Base-by-base conservation (phyloP, 805 yeast species). In the Ogataea glucozyma region DNA sequence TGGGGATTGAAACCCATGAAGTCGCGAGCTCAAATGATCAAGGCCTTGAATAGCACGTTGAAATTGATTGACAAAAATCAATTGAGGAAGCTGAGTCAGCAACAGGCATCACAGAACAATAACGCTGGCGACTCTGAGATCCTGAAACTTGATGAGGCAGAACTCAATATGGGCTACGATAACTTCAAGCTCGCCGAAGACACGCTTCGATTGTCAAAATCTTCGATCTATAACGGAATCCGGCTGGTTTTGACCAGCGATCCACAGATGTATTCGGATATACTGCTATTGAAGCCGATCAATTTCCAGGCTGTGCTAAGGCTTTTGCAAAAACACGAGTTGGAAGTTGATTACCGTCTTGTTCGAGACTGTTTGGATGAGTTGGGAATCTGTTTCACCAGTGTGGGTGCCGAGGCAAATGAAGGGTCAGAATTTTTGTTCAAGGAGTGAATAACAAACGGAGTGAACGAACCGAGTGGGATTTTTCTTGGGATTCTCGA, bases 1-100 rank as follows among this genome's bases (percentile, higher is more conserved):
- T 69, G 72, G 72, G 72, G 69, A 1, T 48, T 72, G 40, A 70
- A 69, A 43, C 70, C 70, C 2, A 58, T 56, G 6, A 62, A 54
- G 48, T 56, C 66, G 7, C 58, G 62, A 40, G 41, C 43, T 6
- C 59, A 61, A 37, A 69, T 69, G 73, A 49, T 69, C 9, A 52
- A 60, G 23, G 46, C 61, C 1, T 52, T 69, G 16, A 41, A 45
- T 3, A 52, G 58, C 7, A 54, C 59, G 7, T 40, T 52, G 26
- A 52, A 52, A 35, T 29, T 56, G 26, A 49, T 60, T 7, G 53
- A 51, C 23, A 43, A 36, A 19, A 38, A 43, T 10, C 46, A 46
- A 19, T 20, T 48, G 18, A 18, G 41, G 27, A 31, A 44, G 12
- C 41, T 46, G 18, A 35, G 44, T 12, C 44, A 43, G 17, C 33